Conservation (phyloP, 441 rosid genomes). For the Aleurites moluccanus region DNA sequence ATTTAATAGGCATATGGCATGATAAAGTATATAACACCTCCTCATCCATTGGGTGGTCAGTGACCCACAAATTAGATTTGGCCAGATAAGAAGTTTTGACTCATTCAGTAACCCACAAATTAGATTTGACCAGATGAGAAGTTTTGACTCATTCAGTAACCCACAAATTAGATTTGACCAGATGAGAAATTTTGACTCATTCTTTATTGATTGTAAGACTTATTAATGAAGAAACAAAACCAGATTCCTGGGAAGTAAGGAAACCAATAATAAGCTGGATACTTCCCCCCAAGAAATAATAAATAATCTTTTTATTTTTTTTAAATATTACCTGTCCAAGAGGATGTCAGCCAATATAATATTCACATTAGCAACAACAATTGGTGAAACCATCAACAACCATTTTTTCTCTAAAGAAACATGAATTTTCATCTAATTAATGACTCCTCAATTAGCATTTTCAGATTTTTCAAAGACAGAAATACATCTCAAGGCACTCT, state of each 20-base stretch:
- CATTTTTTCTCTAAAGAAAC: conserved; percentile 1
- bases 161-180: background rate
- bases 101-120: too few species aligned
- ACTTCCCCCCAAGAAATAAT: background rate
- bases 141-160: background rate
- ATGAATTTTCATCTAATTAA: background rate
- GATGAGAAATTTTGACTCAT: background rate
- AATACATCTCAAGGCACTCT: conserved; percentile 1
- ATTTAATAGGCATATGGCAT: background rate
- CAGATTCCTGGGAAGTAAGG: conserved; percentile 1
- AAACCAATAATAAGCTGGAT: background rate
- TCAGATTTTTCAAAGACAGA: background rate
- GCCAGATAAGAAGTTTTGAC: background rate
- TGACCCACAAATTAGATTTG: background rate
- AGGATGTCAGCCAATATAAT: background rate
- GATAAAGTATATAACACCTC: background rate
- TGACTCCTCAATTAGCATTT: background rate
- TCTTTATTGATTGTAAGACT: background rate
- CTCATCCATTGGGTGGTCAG: background rate
- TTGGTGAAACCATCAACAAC: background rate
- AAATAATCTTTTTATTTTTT: background rate
- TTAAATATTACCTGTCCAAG: background rate
- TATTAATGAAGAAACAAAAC: background rate
- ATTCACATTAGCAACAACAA: background rate
- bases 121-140: background rate